Base-by-base conservation (phyloP, 2,329 filamentous ascomycete genomes). In the Fusarium sp. region DNA sequence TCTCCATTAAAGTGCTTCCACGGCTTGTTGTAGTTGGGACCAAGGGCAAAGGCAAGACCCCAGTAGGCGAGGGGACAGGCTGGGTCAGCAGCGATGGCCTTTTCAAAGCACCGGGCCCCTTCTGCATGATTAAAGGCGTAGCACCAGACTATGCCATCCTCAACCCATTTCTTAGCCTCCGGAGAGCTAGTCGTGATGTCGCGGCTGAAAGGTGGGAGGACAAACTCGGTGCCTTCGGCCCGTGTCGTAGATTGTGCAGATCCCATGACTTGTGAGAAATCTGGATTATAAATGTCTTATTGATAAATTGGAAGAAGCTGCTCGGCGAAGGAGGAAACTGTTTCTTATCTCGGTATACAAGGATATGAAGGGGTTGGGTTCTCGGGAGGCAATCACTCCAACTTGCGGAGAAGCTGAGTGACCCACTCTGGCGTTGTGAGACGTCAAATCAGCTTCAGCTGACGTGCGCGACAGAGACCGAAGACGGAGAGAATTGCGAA, bases 111-210 rank as follows among this genome's bases (percentile, higher is more conserved):
- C 35, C 82, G 82, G 1, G 85, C 87, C 0, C 90, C 88, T 78
- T 94, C 92, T 69, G 91, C 90, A 73, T 94, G 92, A 76, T 94
- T 93, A 84, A 94, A 94, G 5, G 84, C 91, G 79, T 92, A 94
- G 52, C 85, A 87, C 92, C 92, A 94, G 16, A 90, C 85, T 18
- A 94, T 82, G 2, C 92, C 92, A 4, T 91, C 88, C 76, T 92
- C 86, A 75, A 93, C 93, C 92, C 92, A 94, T 41, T 76, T 82
- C 76, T 91, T 88, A 0, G 90, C 87, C 54, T 86, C 84, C 5
- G 79, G 62, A 72, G 80, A 89, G n/a, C 71, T 80, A 1, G 91
- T 90, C 27, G 83, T 90, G 39, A 93, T 83, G 2, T 81, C 75
- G 13, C 89, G 87, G 20, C 82, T 71, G 41, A 66, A 79, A 14